phyloP scores from a whole-genome alignment of 306 rosid genomes.

The Ziziphus jujuba region DNA sequence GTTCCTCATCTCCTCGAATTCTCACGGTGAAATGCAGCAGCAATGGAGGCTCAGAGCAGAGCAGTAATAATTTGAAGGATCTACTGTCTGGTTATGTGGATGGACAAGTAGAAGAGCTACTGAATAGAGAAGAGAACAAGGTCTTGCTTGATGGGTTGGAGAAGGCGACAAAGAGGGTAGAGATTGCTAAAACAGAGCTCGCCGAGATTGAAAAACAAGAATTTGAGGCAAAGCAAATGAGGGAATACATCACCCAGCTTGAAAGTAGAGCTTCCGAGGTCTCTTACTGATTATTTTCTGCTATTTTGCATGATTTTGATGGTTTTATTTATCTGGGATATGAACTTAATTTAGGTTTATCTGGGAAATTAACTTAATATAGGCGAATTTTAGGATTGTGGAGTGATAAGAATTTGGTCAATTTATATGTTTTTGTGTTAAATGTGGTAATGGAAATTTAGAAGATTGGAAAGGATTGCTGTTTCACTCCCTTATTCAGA shows the following conservation, averaged over 20 bases:
- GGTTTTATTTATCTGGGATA: background rate
- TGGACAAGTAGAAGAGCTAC: conserved; percentile 54
- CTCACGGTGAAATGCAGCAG: conserved; percentile 34
- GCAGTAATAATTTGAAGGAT: conserved; percentile 37
- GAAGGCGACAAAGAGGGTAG: conserved; percentile 71
- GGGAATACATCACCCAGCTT: conserved; percentile 53
- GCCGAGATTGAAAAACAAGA: conserved; percentile 62
- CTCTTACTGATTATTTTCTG: background rate
- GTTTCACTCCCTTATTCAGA: no score
- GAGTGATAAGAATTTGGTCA: no score
- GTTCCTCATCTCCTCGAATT: conserved; percentile 19
- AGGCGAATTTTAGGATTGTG: background rate
- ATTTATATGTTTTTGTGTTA: no score
- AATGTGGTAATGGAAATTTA: no score
- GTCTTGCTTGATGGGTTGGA: conserved; percentile 69
- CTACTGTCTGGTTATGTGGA: conserved; percentile 52
- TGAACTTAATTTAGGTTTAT: background rate
- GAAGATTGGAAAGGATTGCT: no score
- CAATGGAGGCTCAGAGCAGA: conserved; percentile 27
- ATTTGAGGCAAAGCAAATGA: conserved; percentile 48
- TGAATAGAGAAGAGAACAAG: conserved; percentile 65
- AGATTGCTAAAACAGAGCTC: conserved; percentile 55
- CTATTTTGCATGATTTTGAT: no score
- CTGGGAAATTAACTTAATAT: background rate
- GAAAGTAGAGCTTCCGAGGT: conserved; percentile 69